Conservation (phyloP, 805 yeast species). For the Yarrowia bubula region DNA sequence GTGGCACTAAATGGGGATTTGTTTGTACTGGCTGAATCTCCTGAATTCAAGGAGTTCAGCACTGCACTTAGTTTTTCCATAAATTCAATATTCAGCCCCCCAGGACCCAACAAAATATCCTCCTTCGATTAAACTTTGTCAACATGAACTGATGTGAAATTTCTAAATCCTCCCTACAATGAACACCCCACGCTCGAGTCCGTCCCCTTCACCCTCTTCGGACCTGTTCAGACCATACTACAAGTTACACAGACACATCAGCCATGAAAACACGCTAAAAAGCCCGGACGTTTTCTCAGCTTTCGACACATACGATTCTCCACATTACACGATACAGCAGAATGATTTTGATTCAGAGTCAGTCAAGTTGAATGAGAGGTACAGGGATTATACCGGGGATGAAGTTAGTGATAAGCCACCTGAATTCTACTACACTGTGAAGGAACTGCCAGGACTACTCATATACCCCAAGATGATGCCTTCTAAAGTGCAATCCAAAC, state of each 20-base stretch:
- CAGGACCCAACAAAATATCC: too few species aligned
- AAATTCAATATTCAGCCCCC: too few species aligned
- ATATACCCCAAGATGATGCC: constrained; percentile 35
- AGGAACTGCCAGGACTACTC: constrained; percentile 41
- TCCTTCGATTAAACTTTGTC: not conserved
- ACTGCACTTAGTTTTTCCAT: too few species aligned
- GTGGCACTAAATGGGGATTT: not conserved
- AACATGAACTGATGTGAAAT: not conserved
- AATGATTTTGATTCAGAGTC: not conserved
- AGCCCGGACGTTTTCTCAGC: not conserved
- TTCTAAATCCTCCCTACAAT: not conserved
- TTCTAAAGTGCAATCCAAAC: constrained; percentile 35
- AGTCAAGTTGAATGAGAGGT: not conserved
- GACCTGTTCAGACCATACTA: constrained; percentile 35
- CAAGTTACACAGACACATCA: constrained; percentile 32
- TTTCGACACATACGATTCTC: not conserved
- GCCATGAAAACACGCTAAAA: constrained; percentile 28
- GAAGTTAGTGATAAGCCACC: not conserved
- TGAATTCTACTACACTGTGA: constrained; percentile 30
- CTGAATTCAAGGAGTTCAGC: too few species aligned
- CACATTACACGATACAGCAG: constrained; percentile 25
- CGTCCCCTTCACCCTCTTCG: constrained; percentile 15
- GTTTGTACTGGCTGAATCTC: too few species aligned
- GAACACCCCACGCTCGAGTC: not conserved
- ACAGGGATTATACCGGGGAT: not conserved